Base-by-base conservation (phyloP, 2,329 filamentous ascomycete species). In the Aspergillus chevalieri region DNA sequence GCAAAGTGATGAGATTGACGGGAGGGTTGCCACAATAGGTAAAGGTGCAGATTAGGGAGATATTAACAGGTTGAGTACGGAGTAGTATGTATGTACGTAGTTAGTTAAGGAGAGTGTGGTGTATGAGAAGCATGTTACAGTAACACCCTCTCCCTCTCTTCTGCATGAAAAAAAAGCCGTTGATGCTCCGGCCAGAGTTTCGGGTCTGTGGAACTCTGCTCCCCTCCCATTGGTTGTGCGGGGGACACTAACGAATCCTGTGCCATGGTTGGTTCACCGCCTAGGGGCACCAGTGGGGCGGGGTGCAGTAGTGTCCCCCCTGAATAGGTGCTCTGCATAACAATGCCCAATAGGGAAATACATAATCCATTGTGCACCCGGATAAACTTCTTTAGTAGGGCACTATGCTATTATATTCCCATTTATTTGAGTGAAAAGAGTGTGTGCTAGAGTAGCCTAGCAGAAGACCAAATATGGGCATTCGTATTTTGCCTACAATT, bases 1-100 rank as follows among this genome's bases (percentile, higher is more conserved):
- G 36, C 43, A 41, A 53, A 44, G 46, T 51, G 50, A 44, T n/a
- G 34, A 30, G 33, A 33, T 21, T 44, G 47, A 38, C 50, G 42
- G 44, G 36, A 41, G 26, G 38, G 26, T 30, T 30, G 26, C 26
- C 26, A 41, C 15, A 41, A 41, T 38, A 41, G 17, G 38, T 19
- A 19, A 21, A 41, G 9, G 17, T 41, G 38, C 8, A 21, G 38
- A 19, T 21, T 12, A 21, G 38, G 38, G 19, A 21, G 17, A 41
- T 15, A 12, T 41, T 41, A 19, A 21, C 19, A 10, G 17, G 15
- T 22, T 9, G 15, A 19, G 38, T 21, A 21, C 22, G 14, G 6
- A 36, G 9, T 36, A 36, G 15, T 21, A 19, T 41, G 19, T 17
- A 22, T 22, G 21, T 22, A 22, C 21, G 21, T 22, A 22, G 21